Conservation (phyloP, 2,329 filamentous ascomycete genomes). For the Bipolaris cookei region DNA sequence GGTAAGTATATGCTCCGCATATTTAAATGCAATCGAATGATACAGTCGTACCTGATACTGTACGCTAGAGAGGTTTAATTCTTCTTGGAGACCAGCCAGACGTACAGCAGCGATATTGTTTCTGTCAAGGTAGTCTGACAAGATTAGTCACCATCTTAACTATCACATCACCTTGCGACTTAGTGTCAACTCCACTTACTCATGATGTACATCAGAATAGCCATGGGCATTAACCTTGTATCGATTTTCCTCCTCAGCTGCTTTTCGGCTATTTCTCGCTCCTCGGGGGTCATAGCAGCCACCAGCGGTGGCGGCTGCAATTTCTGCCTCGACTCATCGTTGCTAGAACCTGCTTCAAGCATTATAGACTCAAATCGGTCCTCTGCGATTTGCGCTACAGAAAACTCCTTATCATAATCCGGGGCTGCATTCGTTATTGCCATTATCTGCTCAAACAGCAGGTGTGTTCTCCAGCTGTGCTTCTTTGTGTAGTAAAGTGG, state of each 20-base stretch:
- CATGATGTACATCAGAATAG: constrained; percentile 77
- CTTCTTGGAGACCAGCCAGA: constrained; percentile 65
- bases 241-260: constrained; percentile 74
- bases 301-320: constrained; percentile 44
- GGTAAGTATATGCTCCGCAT: not conserved
- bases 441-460: constrained; percentile 23
- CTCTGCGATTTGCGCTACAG: constrained; percentile 33
- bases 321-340: constrained; percentile 22
- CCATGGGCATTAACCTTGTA: constrained; percentile 68
- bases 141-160: not conserved
- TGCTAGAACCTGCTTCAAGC: constrained; percentile 23
- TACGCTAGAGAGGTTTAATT: constrained; percentile 62
- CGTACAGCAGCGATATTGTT: constrained; percentile 73
- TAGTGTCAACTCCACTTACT: constrained; percentile 62
- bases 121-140: constrained; percentile 52
- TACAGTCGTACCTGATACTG: constrained; percentile 65
- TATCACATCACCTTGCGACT: not conserved
- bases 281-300: constrained; percentile 56
- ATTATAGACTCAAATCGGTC: constrained; percentile 15
- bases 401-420: constrained; percentile 30
- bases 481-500: not conserved
- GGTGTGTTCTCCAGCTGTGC: not conserved
- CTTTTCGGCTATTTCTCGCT: constrained; percentile 61
- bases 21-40: too few species aligned
- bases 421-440: constrained; percentile 26